These are phyloP conservation scores for Suaeda aralocaspica DNA, from an alignment of 148 eudicot genomes.

Conservation along the genomic window DNA sequence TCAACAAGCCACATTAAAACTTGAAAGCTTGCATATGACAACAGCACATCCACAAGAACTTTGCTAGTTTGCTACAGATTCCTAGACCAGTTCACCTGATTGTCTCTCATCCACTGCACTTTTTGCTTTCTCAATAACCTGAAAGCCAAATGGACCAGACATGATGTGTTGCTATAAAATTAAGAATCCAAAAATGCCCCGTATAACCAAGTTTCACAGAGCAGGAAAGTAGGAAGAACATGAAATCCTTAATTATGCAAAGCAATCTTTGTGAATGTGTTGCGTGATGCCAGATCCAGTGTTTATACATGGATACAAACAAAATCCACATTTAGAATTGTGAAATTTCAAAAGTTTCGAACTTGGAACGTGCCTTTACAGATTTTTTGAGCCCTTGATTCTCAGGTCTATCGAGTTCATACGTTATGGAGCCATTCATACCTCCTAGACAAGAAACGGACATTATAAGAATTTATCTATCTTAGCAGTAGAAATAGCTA, in stretches of 20 bases:
- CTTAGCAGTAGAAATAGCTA: not conserved
- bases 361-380: constrained; percentile 58
- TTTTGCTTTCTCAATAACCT: constrained; percentile 89
- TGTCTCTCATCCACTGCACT: constrained; percentile 43
- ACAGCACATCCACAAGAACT: not conserved
- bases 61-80: not conserved
- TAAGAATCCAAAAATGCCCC: not conserved
- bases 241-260: not conserved
- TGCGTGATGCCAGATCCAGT: not conserved
- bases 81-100: constrained; percentile 44
- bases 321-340: not conserved
- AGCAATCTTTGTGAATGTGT: too few species aligned
- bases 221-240: not conserved
- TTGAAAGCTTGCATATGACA: constrained; percentile 8
- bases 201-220: not conserved
- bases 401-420: constrained; percentile 91
- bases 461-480: not conserved
- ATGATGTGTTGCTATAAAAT: constrained; percentile 17
- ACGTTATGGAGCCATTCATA: constrained; percentile 88
- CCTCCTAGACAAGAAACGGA: constrained; percentile 59
- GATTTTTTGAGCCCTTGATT: constrained; percentile 75
- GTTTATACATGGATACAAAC: constrained; percentile 2
- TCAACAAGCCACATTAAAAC: constrained; percentile 15
- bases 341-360: too few species aligned
- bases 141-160: constrained; percentile 25